phyloP scores from a whole-genome alignment of 352 stramenopile species.

The Phytophthora nicotianae region DNA sequence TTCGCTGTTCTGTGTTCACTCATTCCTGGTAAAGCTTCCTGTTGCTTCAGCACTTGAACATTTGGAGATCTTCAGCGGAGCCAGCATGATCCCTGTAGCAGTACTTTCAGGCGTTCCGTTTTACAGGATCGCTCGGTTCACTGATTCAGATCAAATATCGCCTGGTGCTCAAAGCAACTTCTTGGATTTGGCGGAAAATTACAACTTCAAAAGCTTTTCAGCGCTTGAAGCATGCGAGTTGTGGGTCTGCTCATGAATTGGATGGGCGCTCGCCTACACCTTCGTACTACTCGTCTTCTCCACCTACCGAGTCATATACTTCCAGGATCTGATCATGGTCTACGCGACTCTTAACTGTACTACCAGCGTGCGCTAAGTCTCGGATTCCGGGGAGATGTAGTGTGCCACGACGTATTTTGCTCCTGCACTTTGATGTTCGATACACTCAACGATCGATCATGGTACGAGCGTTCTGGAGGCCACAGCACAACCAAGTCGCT shows the following conservation, averaged over 20 bases:
- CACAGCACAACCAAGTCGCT: not conserved
- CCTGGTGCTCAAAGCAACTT: not conserved
- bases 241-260: conserved; percentile 20
- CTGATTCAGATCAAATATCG: not conserved
- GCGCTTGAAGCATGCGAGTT: not conserved
- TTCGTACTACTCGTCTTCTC: conserved; percentile 33
- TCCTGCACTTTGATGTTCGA: not conserved
- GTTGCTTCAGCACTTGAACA: too few relatives aligned
- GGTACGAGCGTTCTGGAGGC: not conserved
- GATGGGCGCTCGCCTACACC: conserved; percentile 40
- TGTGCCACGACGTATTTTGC: conserved; percentile 29
- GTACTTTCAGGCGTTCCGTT: too few relatives aligned
- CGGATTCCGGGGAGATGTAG: conserved; percentile 44
- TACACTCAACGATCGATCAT: not conserved
- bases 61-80: too few relatives aligned
- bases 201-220: not conserved
- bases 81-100: too few relatives aligned
- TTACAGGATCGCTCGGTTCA: not conserved
- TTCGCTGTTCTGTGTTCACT: too few relatives aligned
- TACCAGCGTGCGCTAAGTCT: conserved; percentile 29
- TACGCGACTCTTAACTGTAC: conserved; percentile 20
- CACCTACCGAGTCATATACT: conserved; percentile 21
- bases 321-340: conserved; percentile 30
- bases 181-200: not conserved
- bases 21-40: too few relatives aligned